Evolutionary conservation across 2,329 filamentous ascomycete genomes (phyloP), one percentile per base, ranked within the genome.

Genomic region (Rugonectria rugulosa): DNA sequence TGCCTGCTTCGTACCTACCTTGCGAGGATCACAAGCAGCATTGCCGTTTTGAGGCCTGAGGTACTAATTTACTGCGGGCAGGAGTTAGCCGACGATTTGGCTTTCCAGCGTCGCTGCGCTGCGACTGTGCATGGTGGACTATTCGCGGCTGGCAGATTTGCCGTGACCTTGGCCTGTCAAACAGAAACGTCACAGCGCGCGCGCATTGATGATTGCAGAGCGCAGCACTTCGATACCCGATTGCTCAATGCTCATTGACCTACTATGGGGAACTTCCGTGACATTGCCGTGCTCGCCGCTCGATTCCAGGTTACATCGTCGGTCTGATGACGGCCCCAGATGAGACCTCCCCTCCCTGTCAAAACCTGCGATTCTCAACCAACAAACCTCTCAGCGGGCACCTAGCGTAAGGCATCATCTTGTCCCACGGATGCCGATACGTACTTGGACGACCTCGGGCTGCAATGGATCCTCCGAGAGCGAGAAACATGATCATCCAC

Each of bases 241-340:
- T 20, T 40, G 27, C 37, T 24, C n/a, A 40, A 24, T 24, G 11
- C 19, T 24, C 8, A 23, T n/a, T 40, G 5, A 14, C 10, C 10
- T 9, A n/a, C 37, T 20, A 21, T 24, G 19, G 37, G 19, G 45
- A 46, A 43, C 38, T 29, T 45, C 40, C 38, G 43, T 61, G 59
- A 62, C 61, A 59, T 36, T 53, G 53, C 53, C 49, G 43, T 26
- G 32, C 50, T 49, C 20, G 43, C 50, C 38, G 37, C 43, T 61
- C 40, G 19, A 52, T 44, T 37, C 31, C 15, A 47, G 34, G 23
- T 53, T 43, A 26, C 46, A 55, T 50, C 21, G 27, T 17, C 38
- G 43, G 21, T 24, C 29, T 49, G 52, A 23, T 34, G 44, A 20
- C 38, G 34, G 23, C 51, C 38, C 23, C 40, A 19, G 20, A 42